Evolutionary conservation across 1,284 basidiomycete genomes (phyloP).

Genomic region (Pseudomicrostroma phylloplanum): DNA sequence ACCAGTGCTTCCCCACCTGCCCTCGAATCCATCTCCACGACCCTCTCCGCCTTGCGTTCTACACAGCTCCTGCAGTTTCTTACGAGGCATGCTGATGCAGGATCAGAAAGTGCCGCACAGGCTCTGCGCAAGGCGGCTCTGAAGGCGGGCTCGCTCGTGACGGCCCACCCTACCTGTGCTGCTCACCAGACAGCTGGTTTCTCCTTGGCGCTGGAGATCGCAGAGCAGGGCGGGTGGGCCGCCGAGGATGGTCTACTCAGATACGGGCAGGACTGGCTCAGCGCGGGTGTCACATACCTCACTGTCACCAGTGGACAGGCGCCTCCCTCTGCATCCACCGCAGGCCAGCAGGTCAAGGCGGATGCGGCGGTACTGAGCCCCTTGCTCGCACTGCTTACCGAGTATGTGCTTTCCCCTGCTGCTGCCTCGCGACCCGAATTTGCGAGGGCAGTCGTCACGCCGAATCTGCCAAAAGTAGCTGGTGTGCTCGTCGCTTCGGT

Average conservation of each 20-base stretch:
- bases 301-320: background rate
- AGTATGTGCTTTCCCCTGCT: background rate
- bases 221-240: background rate
- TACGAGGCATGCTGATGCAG: background rate
- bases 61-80: background rate
- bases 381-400: background rate
- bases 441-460: background rate
- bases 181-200: background rate
- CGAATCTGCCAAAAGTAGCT: background rate
- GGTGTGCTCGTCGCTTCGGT: background rate
- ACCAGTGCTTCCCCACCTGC: background rate
- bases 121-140: background rate
- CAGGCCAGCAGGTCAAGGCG: background rate
- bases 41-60: background rate
- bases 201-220: background rate
- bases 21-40: background rate
- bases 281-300: background rate
- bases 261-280: background rate
- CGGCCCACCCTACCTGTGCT: background rate
- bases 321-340: background rate
- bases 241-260: background rate
- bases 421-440: background rate
- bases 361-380: background rate
- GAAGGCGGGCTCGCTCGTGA: background rate
- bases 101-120: background rate